Conservation (phyloP, 2,329 filamentous ascomycete species). For the Colletotrichum lupini region DNA sequence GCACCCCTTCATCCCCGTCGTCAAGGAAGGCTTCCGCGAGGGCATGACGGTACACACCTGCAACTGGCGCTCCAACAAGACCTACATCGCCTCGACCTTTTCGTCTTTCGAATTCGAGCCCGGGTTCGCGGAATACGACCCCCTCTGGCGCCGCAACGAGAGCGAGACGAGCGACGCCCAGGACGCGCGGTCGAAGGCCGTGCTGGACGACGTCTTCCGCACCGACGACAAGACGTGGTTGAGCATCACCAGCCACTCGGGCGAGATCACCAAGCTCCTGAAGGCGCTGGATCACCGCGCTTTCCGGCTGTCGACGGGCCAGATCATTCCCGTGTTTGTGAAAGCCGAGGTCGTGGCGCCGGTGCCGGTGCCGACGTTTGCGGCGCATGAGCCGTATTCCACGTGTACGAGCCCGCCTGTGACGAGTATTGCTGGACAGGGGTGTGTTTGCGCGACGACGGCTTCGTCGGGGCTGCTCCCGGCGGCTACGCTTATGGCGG, state of each 20-base stretch:
- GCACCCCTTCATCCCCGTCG: conserved; percentile 63
- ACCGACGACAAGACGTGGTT: conserved; percentile 65
- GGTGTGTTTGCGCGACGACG: conserved; percentile 55
- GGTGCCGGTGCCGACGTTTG: conserved; percentile 45
- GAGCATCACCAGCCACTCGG: conserved; percentile 70
- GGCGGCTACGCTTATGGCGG: conserved; percentile 17
- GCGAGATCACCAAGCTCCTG: conserved; percentile 64
- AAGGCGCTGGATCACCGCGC: conserved; percentile 68
- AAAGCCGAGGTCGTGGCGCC: conserved; percentile 60
- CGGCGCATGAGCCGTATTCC: conserved; percentile 50
- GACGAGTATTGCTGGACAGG: conserved; percentile 52
- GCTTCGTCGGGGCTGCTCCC: conserved; percentile 27
- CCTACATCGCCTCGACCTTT: conserved; percentile 62
- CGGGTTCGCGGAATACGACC: conserved; percentile 68
- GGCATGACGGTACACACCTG: conserved; percentile 76
- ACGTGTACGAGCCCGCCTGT: conserved; percentile 58
- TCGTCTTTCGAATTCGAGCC: conserved; percentile 67
- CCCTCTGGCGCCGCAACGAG: conserved; percentile 55
- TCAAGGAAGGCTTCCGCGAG: conserved; percentile 76
- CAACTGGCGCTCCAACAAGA: conserved; percentile 68
- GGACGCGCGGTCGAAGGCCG: conserved; percentile 57
- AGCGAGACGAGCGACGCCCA: conserved; percentile 60
- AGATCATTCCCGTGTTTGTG: conserved; percentile 75
- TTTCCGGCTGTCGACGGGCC: conserved; percentile 73
- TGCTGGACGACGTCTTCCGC: conserved; percentile 68